Percentiles rank a stretch among this genome's conserved stretches.
Conservation (phyloP, 768 basidiomycete species). For the Phlebiopsis flavidoalba region DNA sequence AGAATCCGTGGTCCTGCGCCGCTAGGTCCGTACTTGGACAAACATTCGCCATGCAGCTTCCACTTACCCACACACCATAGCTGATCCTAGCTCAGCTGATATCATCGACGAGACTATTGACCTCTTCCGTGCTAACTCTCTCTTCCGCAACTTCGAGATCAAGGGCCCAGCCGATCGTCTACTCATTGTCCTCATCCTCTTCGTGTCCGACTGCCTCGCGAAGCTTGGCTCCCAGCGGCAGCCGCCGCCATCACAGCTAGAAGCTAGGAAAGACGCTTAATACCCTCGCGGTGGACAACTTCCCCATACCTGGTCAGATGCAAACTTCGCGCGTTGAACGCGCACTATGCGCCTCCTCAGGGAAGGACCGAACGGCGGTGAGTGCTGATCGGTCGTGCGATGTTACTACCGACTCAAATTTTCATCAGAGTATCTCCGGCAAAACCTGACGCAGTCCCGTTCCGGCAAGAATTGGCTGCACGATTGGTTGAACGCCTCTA, state of each 20-base stretch:
- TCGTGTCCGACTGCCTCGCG: conserved; percentile 93
- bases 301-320: conserved; percentile 94
- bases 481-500: conserved; percentile 87
- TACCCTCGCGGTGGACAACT: conserved; percentile 90
- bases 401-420: neutral
- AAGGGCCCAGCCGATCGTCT: conserved; percentile 95
- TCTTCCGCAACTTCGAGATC: conserved; percentile 99
- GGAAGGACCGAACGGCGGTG: conserved; percentile 81
- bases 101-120: conserved; percentile 95
- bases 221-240: conserved; percentile 75
- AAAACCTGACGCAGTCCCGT: conserved; percentile 91
- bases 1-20: conserved; percentile 92
- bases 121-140: conserved; percentile 96
- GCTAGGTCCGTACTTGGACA: conserved; percentile 41
- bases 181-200: conserved; percentile 95
- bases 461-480: conserved; percentile 85
- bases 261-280: conserved; percentile 85
- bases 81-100: conserved; percentile 74
- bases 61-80: conserved; percentile 33
- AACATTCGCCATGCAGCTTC: neutral
- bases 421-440: conserved; percentile 73
- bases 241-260: conserved; percentile 69
- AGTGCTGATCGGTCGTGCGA: conserved; percentile 17
- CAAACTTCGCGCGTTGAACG: conserved; percentile 87
- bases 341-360: conserved; percentile 80